phyloP scores from a whole-genome alignment of 257 asterid species.

The Lavandula angustifolia region DNA sequence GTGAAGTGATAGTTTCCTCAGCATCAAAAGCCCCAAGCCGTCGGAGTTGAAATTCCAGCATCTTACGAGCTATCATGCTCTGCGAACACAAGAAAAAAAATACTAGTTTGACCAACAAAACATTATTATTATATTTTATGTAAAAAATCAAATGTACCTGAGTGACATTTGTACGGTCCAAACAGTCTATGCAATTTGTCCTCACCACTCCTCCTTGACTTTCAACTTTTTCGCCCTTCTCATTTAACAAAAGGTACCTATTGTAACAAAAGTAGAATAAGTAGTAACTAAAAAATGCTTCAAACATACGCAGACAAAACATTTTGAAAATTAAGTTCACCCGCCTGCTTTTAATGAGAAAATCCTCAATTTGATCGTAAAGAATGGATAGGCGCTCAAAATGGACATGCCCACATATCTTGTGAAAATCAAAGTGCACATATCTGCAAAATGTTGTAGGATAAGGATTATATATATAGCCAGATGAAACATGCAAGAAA shows the following conservation, averaged over 20 bases:
- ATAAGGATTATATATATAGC: constrained; percentile 33
- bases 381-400: constrained; percentile 94
- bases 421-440: constrained; percentile 95
- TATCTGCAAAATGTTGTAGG: constrained; percentile 58
- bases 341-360: constrained; percentile 94
- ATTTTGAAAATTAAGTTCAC: constrained; percentile 37
- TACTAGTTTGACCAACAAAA: too few species aligned
- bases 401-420: constrained; percentile 92
- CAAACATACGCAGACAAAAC: background rate
- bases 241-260: constrained; percentile 91
- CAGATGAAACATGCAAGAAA: constrained; percentile 26
- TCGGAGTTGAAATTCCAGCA: constrained; percentile 91
- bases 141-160: constrained; percentile 68
- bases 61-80: constrained; percentile 97
- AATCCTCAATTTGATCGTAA: constrained; percentile 90
- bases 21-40: constrained; percentile 93
- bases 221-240: constrained; percentile 88
- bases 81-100: constrained; percentile 32
- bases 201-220: constrained; percentile 83
- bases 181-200: constrained; percentile 96
- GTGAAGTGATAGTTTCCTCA: constrained; percentile 77
- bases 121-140: too few species aligned
- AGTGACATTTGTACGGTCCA: constrained; percentile 98
- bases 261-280: constrained; percentile 13
- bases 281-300: constrained; percentile 14